Base-by-base conservation (phyloP, 2,329 filamentous ascomycete genomes). In the Claviceps sp. region DNA sequence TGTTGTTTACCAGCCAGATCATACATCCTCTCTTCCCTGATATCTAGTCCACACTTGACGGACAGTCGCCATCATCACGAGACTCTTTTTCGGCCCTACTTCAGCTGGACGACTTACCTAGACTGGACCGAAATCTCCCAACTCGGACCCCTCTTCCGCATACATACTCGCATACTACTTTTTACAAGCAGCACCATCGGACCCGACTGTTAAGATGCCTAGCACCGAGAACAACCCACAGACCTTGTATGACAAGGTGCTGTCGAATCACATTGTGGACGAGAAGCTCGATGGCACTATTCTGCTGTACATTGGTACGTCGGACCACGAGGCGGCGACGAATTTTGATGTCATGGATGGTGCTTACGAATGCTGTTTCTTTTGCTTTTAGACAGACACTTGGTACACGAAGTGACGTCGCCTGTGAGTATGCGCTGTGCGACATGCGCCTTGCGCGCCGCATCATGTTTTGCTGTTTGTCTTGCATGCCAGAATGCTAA, bases 391-490 rank as follows among this genome's bases (percentile, higher is more conserved):
- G 88, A 95, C 72, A 81, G 93, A 69, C 93, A 98, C 76, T 78
- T 98, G 56, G 90, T 97, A 56, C 93, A 98, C 68, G 93, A 98
- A 76, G 93, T 98, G 67, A 98, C 93, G 62, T 96, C 91, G 62
- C 93, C 93, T 57, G 86, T 89, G 78, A 66, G 84, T 49, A 16
- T 26, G 40, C 52, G 18, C 37, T 8, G 16, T 26, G 42, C 42
- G 22, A 6, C 20, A 22, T 14, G 18, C 18, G 26, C 26, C 26
- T 30, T 30, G 26, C 8, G 8, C 26, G 26, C 26, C 26, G 26
- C 26, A 11, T 34, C 30, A 11, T 34, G 30, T 34, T 34, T 34
- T 34, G 8, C 8, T 30, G 9, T 30, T 30, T 30, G 6, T 18
- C n/a, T 14, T 13, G 44, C n/a, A 20, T 14, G 44, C 6, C 43